A percentile compares a stretch with the other conserved stretches of the same genome.
Conservation (phyloP, 2,329 filamentous ascomycete genomes). For the Eutypella sp. region DNA sequence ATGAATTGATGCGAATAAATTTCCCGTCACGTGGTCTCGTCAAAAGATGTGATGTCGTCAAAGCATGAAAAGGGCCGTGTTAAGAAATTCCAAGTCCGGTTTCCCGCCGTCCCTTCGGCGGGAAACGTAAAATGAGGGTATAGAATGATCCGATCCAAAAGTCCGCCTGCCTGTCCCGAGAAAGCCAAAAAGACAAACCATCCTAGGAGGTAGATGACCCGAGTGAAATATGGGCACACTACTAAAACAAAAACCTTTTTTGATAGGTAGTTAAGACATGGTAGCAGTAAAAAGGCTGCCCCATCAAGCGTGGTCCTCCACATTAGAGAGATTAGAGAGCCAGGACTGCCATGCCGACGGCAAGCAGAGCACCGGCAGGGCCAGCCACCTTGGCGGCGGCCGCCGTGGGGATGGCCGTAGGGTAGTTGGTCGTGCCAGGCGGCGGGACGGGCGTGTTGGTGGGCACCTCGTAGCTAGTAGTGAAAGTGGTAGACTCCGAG, state of each 20-base stretch:
- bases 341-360: constrained; percentile 35
- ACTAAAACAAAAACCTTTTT: neutral
- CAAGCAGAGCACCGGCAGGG: constrained; percentile 31
- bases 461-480: constrained; percentile 4
- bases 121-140: constrained; percentile 1
- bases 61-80: too few relatives aligned
- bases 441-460: constrained; percentile 25
- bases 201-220: too few relatives aligned
- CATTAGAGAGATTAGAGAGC: constrained; percentile 33
- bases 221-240: too few relatives aligned
- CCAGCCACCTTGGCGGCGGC: constrained; percentile 31
- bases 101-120: too few relatives aligned
- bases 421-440: constrained; percentile 17
- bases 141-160: too few relatives aligned
- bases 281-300: too few relatives aligned
- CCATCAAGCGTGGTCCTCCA: too few relatives aligned
- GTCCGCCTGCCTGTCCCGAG: neutral
- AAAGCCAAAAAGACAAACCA: neutral
- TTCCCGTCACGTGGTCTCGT: neutral
- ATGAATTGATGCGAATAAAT: neutral
- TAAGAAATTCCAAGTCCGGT: too few relatives aligned
- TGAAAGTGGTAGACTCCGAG: neutral
- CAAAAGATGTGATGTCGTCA: neutral
- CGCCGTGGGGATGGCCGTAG: constrained; percentile 29
- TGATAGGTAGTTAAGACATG: too few relatives aligned